A percentile compares a stretch with the other conserved stretches of the same genome.
phyloP scores from a whole-genome alignment of 192 early-diverging fungal species.

The Backusella parvicylindrica region DNA sequence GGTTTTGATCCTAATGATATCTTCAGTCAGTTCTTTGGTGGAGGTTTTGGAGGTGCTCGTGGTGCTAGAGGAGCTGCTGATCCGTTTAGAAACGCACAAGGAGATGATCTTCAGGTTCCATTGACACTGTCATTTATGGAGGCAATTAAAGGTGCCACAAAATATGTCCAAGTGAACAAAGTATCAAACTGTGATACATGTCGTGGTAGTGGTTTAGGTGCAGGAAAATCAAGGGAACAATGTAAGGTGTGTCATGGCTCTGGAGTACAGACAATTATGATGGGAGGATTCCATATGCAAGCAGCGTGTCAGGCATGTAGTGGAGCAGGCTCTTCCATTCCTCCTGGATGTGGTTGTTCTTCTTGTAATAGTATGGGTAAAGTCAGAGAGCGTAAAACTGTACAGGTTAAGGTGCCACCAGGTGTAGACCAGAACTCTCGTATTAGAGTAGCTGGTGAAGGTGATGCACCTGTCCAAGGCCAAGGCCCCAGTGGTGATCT shows the following conservation, averaged over 20 bases:
- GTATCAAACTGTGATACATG: constrained; percentile 78
- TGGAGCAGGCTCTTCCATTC: constrained; percentile 74
- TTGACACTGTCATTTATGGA: constrained; percentile 87
- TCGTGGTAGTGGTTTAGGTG: constrained; percentile 75
- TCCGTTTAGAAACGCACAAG: constrained; percentile 32
- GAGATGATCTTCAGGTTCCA: constrained; percentile 61
- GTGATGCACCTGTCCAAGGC: constrained; percentile 75
- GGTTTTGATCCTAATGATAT: constrained; percentile 54
- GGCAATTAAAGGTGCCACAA: constrained; percentile 76
- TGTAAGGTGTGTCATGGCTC: constrained; percentile 81
- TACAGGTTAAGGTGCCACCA: constrained; percentile 78
- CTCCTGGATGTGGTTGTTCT: constrained; percentile 62
- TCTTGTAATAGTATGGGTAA: constrained; percentile 81
- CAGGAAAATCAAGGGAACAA: constrained; percentile 61
- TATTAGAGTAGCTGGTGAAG: constrained; percentile 74
- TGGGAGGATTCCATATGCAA: constrained; percentile 91
- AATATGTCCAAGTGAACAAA: constrained; percentile 59
- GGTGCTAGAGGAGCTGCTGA: constrained; percentile 35
- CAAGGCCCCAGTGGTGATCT: constrained; percentile 80
- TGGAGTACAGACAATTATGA: constrained; percentile 75
- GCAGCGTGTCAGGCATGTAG: constrained; percentile 81
- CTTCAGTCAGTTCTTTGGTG: constrained; percentile 33
- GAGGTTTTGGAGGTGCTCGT: constrained; percentile 42
- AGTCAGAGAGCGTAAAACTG: constrained; percentile 67
- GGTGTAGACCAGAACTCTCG: constrained; percentile 83